Evolutionary conservation across 75 land plant species (phyloP).

Genomic region (Isoetes taiwanensis): DNA sequence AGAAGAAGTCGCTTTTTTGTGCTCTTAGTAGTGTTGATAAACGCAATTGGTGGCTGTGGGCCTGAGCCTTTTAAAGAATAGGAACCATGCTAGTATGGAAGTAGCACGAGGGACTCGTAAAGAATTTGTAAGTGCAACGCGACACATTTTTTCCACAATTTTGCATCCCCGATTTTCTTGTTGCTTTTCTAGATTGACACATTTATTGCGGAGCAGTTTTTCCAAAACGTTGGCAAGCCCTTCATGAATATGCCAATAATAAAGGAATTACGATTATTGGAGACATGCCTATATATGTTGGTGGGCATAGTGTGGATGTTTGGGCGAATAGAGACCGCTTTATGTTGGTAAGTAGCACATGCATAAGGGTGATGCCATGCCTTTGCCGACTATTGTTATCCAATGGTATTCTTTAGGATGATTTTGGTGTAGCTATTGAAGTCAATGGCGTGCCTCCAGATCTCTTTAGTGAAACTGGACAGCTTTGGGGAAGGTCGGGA

Average conservation of each 20-base stretch:
- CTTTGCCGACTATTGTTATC: background rate
- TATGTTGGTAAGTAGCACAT: constrained; percentile 75
- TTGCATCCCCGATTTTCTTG: background rate
- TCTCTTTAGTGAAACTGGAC: constrained; percentile 93
- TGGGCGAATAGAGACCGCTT: constrained; percentile 81
- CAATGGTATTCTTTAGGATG: constrained; percentile 22
- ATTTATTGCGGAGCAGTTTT: constrained; percentile 86
- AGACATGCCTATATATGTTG: constrained; percentile 98
- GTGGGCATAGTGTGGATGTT: constrained; percentile 92
- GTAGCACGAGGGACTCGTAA: constrained; percentile 44
- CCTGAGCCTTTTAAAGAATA: constrained; percentile 63
- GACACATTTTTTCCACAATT: background rate
- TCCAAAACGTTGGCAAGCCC: constrained; percentile 86
- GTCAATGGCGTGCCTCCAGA: constrained; percentile 99
- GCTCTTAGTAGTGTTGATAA: constrained; percentile 40
- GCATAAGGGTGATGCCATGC: background rate
- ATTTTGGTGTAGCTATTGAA: constrained; percentile 44
- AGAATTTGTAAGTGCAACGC: constrained; percentile 71
- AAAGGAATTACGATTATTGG: constrained; percentile 83
- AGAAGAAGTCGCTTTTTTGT: constrained; percentile 93
- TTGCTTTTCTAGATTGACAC: constrained; percentile 46
- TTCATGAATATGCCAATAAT: constrained; percentile 57
- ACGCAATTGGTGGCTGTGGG: constrained; percentile 77
- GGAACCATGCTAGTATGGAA: constrained; percentile 67
- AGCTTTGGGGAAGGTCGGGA: constrained; percentile 99